Percentiles rank a stretch among this genome's conserved stretches.
Conservation (phyloP, 192 early-diverging fungal species). For the Obelidium mucronatum region DNA sequence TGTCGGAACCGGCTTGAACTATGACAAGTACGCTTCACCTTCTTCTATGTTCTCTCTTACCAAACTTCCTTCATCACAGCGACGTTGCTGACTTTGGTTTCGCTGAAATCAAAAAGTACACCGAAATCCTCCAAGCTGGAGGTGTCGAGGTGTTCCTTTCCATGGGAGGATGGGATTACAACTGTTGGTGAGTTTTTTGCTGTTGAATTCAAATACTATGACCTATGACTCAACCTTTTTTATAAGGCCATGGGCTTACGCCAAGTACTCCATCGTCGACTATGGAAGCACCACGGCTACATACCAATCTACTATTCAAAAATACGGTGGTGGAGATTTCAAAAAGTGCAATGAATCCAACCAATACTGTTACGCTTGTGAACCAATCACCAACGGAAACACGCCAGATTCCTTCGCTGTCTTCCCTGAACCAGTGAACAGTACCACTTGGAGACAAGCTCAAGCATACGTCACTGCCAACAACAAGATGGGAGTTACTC, state of each 20-base stretch:
- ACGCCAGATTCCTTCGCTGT: conserved; percentile 20
- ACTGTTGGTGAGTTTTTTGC: too few species aligned
- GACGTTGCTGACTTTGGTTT: conserved; percentile 18
- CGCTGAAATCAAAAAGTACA: conserved; percentile 27
- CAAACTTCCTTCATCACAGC: conserved; percentile 14
- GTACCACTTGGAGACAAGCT: conserved; percentile 27
- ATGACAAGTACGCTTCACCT: conserved; percentile 14
- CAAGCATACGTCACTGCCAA: conserved; percentile 21
- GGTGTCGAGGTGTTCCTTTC: conserved; percentile 30
- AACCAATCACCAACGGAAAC: conserved; percentile 19
- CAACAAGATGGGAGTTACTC: conserved; percentile 11
- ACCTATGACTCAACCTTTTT: too few species aligned
- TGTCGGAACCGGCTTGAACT: not conserved
- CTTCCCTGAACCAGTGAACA: conserved; percentile 31
- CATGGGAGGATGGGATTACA: conserved; percentile 34
- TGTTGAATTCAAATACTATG: too few species aligned
- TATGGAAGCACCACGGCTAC: conserved; percentile 20
- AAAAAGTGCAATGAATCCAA: conserved; percentile 13
- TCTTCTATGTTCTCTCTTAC: conserved; percentile 15
- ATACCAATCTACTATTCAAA: conserved; percentile 16
- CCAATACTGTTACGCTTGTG: conserved; percentile 23
- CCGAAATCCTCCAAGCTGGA: conserved; percentile 17
- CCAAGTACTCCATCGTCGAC: conserved; percentile 9
- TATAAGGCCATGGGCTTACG: conserved; percentile 25
- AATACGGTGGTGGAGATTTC: conserved; percentile 16